A percentile compares a stretch with the other conserved stretches of the same genome.
Conservation (phyloP, 1,139 yeast species). For the Candida labiduridarum region DNA sequence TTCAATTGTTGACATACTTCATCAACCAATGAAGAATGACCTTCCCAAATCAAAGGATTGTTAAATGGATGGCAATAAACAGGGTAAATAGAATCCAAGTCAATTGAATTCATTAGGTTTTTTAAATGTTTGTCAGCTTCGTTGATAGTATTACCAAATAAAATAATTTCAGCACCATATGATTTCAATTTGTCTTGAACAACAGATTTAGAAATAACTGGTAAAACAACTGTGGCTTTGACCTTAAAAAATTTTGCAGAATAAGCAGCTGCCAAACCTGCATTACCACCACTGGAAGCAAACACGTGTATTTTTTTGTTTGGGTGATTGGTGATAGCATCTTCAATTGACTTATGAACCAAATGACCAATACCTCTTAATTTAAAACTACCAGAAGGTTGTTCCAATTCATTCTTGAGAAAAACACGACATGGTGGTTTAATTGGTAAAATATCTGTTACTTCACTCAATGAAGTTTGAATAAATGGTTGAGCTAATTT, state of each 20-base stretch:
- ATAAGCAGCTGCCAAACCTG: slow-evolving; percentile 75
- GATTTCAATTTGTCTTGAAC: slow-evolving; percentile 34
- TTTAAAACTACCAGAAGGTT: slow-evolving; percentile 76
- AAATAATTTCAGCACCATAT: slow-evolving; percentile 57
- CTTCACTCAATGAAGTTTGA: slow-evolving; percentile 46
- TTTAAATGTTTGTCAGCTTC: slow-evolving; percentile 62
- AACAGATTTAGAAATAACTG: slow-evolving; percentile 42
- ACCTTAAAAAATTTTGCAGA: slow-evolving; percentile 50
- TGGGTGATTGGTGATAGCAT: slow-evolving; percentile 16
- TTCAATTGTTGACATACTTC: slow-evolving; percentile 53
- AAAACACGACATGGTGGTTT: slow-evolving; percentile 50
- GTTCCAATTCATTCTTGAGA: slow-evolving; percentile 65
- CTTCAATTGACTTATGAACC: slow-evolving; percentile 31
- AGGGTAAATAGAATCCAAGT: slow-evolving; percentile 33
- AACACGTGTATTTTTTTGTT: slow-evolving; percentile 47
- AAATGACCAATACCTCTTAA: slow-evolving; percentile 64
- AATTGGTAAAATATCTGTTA: slow-evolving; percentile 30
- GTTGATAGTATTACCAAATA: slow-evolving; percentile 62
- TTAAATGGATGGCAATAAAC: slow-evolving; percentile 76
- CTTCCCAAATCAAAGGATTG: slow-evolving; percentile 65
- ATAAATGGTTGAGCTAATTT: slow-evolving; percentile 29
- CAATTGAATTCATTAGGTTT: slow-evolving; percentile 33
- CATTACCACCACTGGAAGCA: slow-evolving; percentile 78
- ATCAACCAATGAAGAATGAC: slow-evolving; percentile 61
- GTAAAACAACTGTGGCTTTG: slow-evolving; percentile 69